Evolutionary conservation across 1,284 basidiomycete genomes (phyloP), one percentile per base, ranked within the genome.

Genomic region (Apiotrichum sp.): DNA sequence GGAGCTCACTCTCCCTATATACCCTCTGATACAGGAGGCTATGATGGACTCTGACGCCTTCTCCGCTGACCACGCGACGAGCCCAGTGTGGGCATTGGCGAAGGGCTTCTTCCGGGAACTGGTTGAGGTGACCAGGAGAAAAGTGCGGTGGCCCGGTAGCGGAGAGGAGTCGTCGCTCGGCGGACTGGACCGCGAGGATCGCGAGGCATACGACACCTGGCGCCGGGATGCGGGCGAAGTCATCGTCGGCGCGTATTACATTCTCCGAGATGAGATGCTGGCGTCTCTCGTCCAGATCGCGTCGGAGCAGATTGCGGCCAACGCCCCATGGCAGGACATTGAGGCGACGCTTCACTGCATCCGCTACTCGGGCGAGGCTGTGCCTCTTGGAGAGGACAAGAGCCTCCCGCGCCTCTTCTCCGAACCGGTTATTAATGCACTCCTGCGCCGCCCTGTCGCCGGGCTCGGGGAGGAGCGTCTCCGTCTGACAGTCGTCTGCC

Each of bases 161-260:
- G 72, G 66, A 10, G 77, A 78, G 45, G 60, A 73, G 5, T 64
- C 78, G 52, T 78, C 72, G 4, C 57, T 71, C 3, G 68, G 67
- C 10, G 67, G 60, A 2, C 11, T 92, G 84, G 88, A 78, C 80
- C 86, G 85, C 81, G 88, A 76, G 47, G 71, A 67, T 52, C 60
- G 63, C 33, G 67, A 64, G 42, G 56, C 55, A 4, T 67, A 62
- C 56, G 74, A 75, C 35, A 58, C 62, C 1, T 93, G 92, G 78
- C 83, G 91, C 65, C 78, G 89, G 61, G 90, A 93, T 65, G 86
- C 91, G 7, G 91, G 90, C 0, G 91, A 95, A 74, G 89, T 89
- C 1, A 80, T 95, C 33, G 87, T 93, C 58, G 90, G 92, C 66
- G 89, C 89, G 85, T 93, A 88, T 68, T 93, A 93, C 67, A 82